Conservation (phyloP, 306 rosid genomes). For the Castanopsis chinensis region DNA sequence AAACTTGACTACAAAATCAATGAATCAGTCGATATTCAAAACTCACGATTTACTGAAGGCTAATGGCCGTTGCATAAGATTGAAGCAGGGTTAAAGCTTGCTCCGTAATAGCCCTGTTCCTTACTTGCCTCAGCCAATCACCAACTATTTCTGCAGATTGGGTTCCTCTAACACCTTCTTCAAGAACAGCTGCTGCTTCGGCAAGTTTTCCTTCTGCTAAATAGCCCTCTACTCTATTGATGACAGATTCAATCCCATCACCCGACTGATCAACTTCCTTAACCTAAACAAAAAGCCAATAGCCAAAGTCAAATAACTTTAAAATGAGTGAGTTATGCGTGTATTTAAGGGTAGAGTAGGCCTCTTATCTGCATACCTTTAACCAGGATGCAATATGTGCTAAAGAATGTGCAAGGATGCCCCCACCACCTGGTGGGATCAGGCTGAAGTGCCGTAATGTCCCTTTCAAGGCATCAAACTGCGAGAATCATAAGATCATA, state of each 20-base stretch:
- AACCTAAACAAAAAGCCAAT: slow-evolving; percentile 46
- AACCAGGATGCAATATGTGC: slow-evolving; percentile 81
- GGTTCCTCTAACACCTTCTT: slow-evolving; percentile 80
- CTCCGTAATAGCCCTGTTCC: slow-evolving; percentile 95
- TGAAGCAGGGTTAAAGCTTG: slow-evolving; percentile 83
- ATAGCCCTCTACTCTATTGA: slow-evolving; percentile 68
- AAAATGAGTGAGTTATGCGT: slow-evolving; percentile 4
- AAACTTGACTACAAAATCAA: slow-evolving; percentile 28
- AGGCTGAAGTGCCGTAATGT: slow-evolving; percentile 66
- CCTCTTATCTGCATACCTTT: slow-evolving; percentile 54
- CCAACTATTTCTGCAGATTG: slow-evolving; percentile 67
- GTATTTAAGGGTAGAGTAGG: slow-evolving; percentile 8
- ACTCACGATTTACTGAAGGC: slow-evolving; percentile 43
- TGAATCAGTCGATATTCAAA: slow-evolving; percentile 23
- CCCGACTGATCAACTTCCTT: slow-evolving; percentile 73
- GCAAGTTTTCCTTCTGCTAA: slow-evolving; percentile 83
- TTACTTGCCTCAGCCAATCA: slow-evolving; percentile 70
- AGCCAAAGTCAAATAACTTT: slow-evolving; percentile 16
- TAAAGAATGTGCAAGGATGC: slow-evolving; percentile 74
- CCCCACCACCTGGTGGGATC: slow-evolving; percentile 84
- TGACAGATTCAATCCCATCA: slow-evolving; percentile 82
- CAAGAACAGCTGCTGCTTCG: slow-evolving; percentile 84
- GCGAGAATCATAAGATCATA: slow-evolving; percentile 39
- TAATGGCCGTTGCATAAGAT: slow-evolving; percentile 77
- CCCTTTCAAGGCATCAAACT: slow-evolving; percentile 84